Evolutionary conservation across 2,329 filamentous ascomycete species (phyloP), one percentile per base, ranked within the genome.

Genomic region (Epicoccum nigrum): DNA sequence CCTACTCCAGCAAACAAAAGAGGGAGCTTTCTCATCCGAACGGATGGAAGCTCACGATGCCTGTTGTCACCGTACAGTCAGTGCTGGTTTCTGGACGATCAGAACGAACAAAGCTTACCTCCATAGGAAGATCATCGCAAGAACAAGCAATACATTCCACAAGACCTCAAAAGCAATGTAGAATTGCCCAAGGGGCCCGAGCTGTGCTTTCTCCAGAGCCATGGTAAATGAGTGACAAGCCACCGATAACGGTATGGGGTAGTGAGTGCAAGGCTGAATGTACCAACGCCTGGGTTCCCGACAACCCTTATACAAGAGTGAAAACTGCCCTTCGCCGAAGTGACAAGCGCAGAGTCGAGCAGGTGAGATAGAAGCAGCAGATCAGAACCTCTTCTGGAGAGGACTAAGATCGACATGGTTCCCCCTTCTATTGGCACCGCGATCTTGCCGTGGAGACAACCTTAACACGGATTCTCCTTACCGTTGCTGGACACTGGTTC

Each of bases 11-110:
- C 39, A 20, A 70, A 67, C 11, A 71, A 33, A 13, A 71, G 37
- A 2, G 66, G 64, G 15, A 71, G 53, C 23, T 62, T 58, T 21
- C 69, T 67, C 50, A 71, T 71, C 2, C 64, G 66, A 2, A 71
- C 53, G 7, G 63, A 68, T 4, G 67, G 69, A 15, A 67, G 54
- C 13, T 66, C 52, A 12, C 69, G 65, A 54, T 69, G 44, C 25
- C 51, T 54, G 20, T 32, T 7, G 35, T n/a, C n/a, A n/a, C 19
- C 7, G 6, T 15, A 17, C 21, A 6, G 53, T 38, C 21, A 31
- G 39, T 35, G 45, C 6, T 53, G 35, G n/a, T 49, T 56, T 2
- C 28, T 13, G 13, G 8, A 2, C 7, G 12, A 16, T 3, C 1
- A 3, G 4, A 4, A 4, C 7, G 7, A 27, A 6, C 3, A 13